Conservation (phyloP, 2,329 filamentous ascomycete species). For the Rutstroemia sp. region DNA sequence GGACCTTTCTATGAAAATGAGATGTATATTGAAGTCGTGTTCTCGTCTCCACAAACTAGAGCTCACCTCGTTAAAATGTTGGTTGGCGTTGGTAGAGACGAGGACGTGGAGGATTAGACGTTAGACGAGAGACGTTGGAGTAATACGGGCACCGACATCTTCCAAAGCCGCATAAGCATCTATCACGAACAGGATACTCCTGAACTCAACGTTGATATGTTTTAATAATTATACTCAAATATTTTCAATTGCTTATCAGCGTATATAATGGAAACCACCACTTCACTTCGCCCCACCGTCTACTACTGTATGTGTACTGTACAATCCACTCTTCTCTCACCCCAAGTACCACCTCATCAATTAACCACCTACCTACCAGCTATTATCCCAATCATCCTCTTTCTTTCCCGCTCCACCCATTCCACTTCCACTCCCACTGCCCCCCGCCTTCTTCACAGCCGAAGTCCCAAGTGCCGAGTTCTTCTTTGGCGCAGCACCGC, state of each 20-base stretch:
- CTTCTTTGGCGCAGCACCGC: constrained; percentile 35
- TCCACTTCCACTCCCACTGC: constrained; percentile 7
- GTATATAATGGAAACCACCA: background rate
- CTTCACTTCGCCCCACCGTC: background rate
- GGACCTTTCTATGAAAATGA: too few relatives aligned
- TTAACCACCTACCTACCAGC: constrained; percentile 13
- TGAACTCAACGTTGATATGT: too few relatives aligned
- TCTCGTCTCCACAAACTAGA: too few relatives aligned
- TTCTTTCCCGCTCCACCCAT: constrained; percentile 33
- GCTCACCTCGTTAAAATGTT: too few relatives aligned
- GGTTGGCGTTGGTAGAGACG: too few relatives aligned
- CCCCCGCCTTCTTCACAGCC: constrained; percentile 25
- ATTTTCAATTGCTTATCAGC: background rate
- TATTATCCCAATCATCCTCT: constrained; percentile 54
- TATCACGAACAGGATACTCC: too few relatives aligned
- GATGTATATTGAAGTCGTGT: too few relatives aligned
- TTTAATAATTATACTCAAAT: background rate
- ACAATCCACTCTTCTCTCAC: background rate
- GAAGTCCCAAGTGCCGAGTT: constrained; percentile 23
- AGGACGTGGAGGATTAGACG: too few relatives aligned
- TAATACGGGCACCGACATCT: too few relatives aligned
- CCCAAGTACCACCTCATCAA: background rate
- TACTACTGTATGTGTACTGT: background rate
- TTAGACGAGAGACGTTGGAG: too few relatives aligned
- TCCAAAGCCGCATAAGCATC: too few relatives aligned